Evolutionary conservation across 495 filamentous ascomycete genomes (phyloP), one percentile per base, ranked within the genome.

Genomic region (Aspergillus asperescens): DNA sequence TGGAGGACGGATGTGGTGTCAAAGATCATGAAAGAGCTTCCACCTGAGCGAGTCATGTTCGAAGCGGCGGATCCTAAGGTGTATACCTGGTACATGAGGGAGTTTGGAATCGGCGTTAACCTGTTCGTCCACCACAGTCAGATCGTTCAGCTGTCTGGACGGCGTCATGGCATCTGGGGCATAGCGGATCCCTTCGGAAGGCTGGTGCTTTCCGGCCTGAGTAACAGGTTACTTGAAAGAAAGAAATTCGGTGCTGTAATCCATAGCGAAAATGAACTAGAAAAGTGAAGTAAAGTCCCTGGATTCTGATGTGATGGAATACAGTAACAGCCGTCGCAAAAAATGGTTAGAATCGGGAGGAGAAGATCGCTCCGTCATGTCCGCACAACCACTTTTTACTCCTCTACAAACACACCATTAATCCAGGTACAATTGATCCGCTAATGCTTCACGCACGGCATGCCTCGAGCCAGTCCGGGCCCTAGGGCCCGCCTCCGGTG

Each of bases 61-160:
- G 79, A 84, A 59, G 79, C 80, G 20, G 80, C 79, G 1, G 79
- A 82, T 44, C 77, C 79, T 1, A 66, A 70, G 37, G 78, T 82
- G 4, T 82, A 77, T 47, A 80, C 80, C 34, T 82, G 79, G 80
- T 83, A 77, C 61, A 70, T 81, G 45, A 65, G 77, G 24, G 77
- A 81, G 61, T 82, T 83, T 61, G 78, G 80, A 6, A 70, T 81
- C 25, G 78, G 81, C 54, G 78, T 81, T 23, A 81, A 83, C 52
- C 50, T 82, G 13, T 81, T 82, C 60, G 78, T 83, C 41, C 78
- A 81, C 63, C 80, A 83, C 52, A 77, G 75, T 43, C 78, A 83
- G 69, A 81, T 81, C 52, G 78, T 81, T 50, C 78, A 83, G 67
- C 49, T 83, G 43, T 70, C 65, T 24, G 77, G 77, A 45, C 58